phyloP scores from a whole-genome alignment of 495 filamentous ascomycete species.

The Neurospora africana region DNA sequence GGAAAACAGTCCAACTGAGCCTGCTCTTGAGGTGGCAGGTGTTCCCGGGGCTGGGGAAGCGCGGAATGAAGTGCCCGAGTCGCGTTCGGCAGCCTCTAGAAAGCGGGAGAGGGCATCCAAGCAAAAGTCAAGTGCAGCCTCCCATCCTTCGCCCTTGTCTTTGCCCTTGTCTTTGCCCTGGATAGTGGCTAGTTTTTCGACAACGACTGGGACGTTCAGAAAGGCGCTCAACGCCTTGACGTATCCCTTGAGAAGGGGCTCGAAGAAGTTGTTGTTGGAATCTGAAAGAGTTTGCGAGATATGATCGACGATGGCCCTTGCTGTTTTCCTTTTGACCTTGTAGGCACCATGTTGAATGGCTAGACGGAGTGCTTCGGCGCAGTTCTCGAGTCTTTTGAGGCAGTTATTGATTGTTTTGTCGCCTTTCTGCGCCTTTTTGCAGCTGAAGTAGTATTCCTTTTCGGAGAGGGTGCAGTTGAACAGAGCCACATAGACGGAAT shows the following conservation, averaged over 20 bases:
- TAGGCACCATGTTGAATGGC: conserved; percentile 56
- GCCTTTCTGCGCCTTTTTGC: conserved; percentile 37
- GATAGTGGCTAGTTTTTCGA: conserved; percentile 55
- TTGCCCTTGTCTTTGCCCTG: conserved; percentile 37
- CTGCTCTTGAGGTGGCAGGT: conserved; percentile 18
- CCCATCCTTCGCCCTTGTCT: conserved; percentile 52
- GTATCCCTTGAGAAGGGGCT: conserved; percentile 68
- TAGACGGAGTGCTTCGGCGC: conserved; percentile 60
- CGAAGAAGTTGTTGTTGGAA: conserved; percentile 51
- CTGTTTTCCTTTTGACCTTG: conserved; percentile 63
- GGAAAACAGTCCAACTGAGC: conserved; percentile 7
- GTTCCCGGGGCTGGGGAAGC: conserved; percentile 33
- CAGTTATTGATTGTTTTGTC: conserved; percentile 24
- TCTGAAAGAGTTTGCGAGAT: conserved; percentile 63
- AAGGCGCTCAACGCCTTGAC: conserved; percentile 60
- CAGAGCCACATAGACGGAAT: conserved; percentile 70
- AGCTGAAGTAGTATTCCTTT: conserved; percentile 47
- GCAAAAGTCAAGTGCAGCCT: conserved; percentile 57
- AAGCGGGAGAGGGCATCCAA: conserved; percentile 38
- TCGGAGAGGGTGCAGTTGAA: conserved; percentile 61
- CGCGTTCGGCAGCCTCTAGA: conserved; percentile 27
- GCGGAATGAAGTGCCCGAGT: conserved; percentile 18
- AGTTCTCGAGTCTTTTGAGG: conserved; percentile 51
- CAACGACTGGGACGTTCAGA: conserved; percentile 61
- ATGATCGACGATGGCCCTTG: conserved; percentile 68